Base-by-base conservation (phyloP, 2,329 filamentous ascomycete genomes). In the Magnaporthiopsis incrustans region DNA sequence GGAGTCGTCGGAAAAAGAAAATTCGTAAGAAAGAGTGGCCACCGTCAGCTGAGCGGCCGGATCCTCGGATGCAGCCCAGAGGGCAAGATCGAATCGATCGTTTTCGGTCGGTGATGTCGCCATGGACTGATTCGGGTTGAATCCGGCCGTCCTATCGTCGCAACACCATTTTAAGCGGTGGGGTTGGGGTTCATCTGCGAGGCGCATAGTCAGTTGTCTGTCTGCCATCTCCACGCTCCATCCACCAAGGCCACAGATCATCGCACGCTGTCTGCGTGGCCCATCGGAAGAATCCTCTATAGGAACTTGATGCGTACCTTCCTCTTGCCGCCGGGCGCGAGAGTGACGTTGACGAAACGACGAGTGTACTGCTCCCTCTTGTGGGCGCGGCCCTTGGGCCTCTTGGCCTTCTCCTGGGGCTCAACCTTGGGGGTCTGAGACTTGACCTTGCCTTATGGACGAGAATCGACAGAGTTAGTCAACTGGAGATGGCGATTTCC, bases 301-400 rank as follows among this genome's bases (percentile, higher is more conserved):
- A 33, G 32, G 33, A 15, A 8, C 4, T 8, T 44, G 38, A n/a
- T 53, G 70, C 82, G 77, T 80, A 95, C 92, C 92, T 97, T 97
- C 82, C 94, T 87, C 93, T 98, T 98, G 84, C 94, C 94, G 71
- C 93, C 68, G 38, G 71, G 96, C 82, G 71, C 96, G 82, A 97
- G 86, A 76, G 91, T 95, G 78, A 98, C 92, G 83, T 98, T 97
- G 73, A 98, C 93, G 85, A 98, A 98, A 77, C 94, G 93, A 80
- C 94, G 90, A 75, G 92, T 97, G 88, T 97, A 97, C 80, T 87
- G 88, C 79, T 96, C 88, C 77, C 94, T 88, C 92, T 98, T 98
- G 84, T 95, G 92, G 73, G 94, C 94, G 77, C 94, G 92, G 77
- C 94, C 94, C 89, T 97, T 97, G 78, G 94, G 92, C 74, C 83